These are phyloP conservation scores for Carex scoparia DNA, from an alignment of 176 grass and related monocot genomes.

Conservation along the genomic window DNA sequence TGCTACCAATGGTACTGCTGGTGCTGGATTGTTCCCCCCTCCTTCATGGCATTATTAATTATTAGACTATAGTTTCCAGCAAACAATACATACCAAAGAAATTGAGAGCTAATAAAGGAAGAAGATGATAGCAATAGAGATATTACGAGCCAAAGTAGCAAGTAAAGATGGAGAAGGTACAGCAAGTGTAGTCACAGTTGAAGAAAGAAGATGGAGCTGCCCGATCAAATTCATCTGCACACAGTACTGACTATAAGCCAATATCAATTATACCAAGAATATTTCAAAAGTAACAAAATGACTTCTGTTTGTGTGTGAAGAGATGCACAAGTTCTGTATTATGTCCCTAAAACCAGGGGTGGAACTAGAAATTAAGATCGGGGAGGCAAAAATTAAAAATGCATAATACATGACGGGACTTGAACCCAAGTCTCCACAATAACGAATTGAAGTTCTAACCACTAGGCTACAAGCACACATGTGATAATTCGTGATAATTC, in stretches of 20 bases:
- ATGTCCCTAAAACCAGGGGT: neutral
- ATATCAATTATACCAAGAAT: neutral
- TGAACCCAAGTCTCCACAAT: too few species aligned
- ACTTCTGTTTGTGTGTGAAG: neutral
- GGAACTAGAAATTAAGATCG: too few species aligned
- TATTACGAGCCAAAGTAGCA: constrained; percentile 92
- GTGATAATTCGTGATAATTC: too few species aligned
- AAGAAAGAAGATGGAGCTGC: constrained; percentile 99
- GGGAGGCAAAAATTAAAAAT: too few species aligned
- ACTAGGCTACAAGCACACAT: too few species aligned
- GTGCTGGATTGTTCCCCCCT: constrained; percentile 96
- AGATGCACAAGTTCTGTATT: neutral
- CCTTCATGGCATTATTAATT: constrained; percentile 53
- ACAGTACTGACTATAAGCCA: constrained; percentile 29
- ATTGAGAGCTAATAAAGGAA: constrained; percentile 31
- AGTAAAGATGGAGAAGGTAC: constrained; percentile 95
- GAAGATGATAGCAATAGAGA: constrained; percentile 19
- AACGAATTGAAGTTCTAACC: too few species aligned
- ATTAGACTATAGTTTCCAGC: constrained; percentile 19
- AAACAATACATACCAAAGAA: constrained; percentile 8
- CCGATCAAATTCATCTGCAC: constrained; percentile 93
- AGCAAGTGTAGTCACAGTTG: constrained; percentile 90
- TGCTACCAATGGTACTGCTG: constrained; percentile 95
- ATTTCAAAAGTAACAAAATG: constrained; percentile 1
- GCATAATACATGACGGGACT: too few species aligned